Evolutionary conservation across 1,139 yeast genomes (phyloP), one percentile per base, ranked within the genome.

Genomic region (Diutina catenulata): DNA sequence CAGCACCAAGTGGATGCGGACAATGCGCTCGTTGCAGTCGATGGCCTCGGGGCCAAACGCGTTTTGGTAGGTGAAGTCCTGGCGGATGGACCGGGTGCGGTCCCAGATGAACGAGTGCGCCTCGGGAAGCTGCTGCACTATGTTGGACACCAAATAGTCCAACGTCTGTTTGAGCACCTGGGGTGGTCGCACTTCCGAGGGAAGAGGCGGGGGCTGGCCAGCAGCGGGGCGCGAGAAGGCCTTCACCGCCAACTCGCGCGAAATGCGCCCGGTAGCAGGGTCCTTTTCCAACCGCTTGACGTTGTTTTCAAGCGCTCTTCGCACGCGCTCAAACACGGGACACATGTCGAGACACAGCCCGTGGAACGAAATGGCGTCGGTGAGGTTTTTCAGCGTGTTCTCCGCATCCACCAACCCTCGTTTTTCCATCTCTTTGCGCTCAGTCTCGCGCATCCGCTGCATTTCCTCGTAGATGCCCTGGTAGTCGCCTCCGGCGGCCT

Each of bases 221-320:
- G 98, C 97, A 9, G 95, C 95, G 0, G 99, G 97, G 47, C 99
- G 67, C 25, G 95, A 83, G 54, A 91, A 93, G 2, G 95, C 95
- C 57, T 93, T 93, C 6, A 93, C 74, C 0, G 97, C 96, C 36
- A 68, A 65, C 2, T 55, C 53, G 31, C 73, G 57, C 0, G 88
- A 70, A 2, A 87, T 82, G 43, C 63, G 68, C n/a, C 79, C 78
- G 1, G 82, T 72, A 0, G 37, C 44, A 0, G 77, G 72, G 47
- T 80, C 88, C 46, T 70, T 79, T 58, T 91, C 99, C 49, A 80
- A 66, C 9, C 72, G 66, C 45, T 84, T 81, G 28, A 87, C 94
- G 46, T 88, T 88, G 49, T 87, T 86, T 55, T 91, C 96, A 41
- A 80, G 75, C 6, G 83, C 76, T 60, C 99, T 73, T 52, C 95